Conservation (phyloP, 1,284 basidiomycete species). For the Mrakiaceae sp. region DNA sequence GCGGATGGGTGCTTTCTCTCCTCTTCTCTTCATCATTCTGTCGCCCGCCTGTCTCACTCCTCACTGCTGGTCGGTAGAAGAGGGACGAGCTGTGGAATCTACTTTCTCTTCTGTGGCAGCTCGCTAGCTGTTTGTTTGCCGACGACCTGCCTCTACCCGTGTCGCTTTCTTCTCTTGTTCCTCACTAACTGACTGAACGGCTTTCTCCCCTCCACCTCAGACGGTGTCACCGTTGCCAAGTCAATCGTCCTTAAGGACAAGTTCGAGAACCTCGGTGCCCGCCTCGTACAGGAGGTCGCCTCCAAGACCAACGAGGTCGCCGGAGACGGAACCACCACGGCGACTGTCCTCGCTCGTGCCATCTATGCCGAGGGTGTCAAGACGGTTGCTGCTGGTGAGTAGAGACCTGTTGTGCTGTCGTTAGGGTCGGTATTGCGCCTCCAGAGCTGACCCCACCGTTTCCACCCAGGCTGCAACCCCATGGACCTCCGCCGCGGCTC, state of each 20-base stretch:
- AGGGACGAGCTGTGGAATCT: no score
- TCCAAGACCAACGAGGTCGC: slow-evolving; percentile 95
- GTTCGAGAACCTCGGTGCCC: slow-evolving; percentile 97
- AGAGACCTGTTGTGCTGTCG: neutral
- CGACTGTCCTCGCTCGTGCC: slow-evolving; percentile 89
- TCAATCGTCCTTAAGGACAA: slow-evolving; percentile 91
- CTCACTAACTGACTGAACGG: no score
- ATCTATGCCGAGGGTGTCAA: slow-evolving; percentile 99
- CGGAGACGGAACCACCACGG: slow-evolving; percentile 96
- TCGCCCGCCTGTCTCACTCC: no score
- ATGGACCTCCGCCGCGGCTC: slow-evolving; percentile 97
- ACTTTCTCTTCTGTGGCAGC: no score
- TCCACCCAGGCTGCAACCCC: slow-evolving; percentile 66
- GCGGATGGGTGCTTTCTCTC: neutral
- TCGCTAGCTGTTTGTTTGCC: no score
- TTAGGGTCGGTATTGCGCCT: neutral
- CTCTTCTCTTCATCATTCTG: no score
- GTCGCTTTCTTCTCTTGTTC: no score
- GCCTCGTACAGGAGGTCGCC: slow-evolving; percentile 90
- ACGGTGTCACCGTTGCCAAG: slow-evolving; percentile 98
- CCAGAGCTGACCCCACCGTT: neutral
- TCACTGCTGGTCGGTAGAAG: no score
- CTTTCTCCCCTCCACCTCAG: slow-evolving; percentile 33
- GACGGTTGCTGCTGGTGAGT: slow-evolving; percentile 77
- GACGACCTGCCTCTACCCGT: no score